phyloP scores from a whole-genome alignment of 176 grass and related monocot species.

The Aegilops speltoides region DNA sequence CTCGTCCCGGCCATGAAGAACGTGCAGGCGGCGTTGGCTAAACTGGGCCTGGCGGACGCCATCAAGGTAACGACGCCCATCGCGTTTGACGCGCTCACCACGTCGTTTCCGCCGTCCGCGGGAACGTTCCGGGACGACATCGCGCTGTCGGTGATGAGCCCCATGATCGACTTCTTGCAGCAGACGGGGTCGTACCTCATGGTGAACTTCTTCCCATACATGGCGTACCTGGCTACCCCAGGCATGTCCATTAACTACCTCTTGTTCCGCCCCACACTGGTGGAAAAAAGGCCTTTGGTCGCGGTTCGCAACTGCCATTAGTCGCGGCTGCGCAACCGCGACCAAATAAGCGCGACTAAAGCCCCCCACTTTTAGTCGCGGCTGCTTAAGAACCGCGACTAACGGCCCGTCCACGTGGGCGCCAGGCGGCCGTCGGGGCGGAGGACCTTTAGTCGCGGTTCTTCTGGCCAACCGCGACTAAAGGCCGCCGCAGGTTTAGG shows the following conservation, averaged over 20 bases:
- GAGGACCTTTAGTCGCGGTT: no score
- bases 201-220: constrained; percentile 61
- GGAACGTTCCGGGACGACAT: constrained; percentile 48
- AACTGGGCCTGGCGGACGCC: constrained; percentile 38
- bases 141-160: constrained; percentile 45
- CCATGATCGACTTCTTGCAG: constrained; percentile 56
- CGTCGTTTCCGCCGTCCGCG: constrained; percentile 46
- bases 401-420: no score
- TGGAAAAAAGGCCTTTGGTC: no score
- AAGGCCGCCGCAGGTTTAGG: no score
- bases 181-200: constrained; percentile 49
- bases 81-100: constrained; percentile 30
- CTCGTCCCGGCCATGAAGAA: constrained; percentile 52
- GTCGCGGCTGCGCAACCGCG: no score
- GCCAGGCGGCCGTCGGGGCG: no score
- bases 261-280: constrained; percentile 50
- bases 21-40: constrained; percentile 35
- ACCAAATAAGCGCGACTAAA: no score
- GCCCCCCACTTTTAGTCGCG: no score
- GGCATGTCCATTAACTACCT: constrained; percentile 51
- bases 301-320: no score
- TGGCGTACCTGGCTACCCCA: constrained; percentile 22
- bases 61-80: constrained; percentile 66
- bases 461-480: no score
- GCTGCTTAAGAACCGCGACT: no score